phyloP scores from a whole-genome alignment of 192 early-diverging fungal species.

The Funneliformis geosporum region DNA sequence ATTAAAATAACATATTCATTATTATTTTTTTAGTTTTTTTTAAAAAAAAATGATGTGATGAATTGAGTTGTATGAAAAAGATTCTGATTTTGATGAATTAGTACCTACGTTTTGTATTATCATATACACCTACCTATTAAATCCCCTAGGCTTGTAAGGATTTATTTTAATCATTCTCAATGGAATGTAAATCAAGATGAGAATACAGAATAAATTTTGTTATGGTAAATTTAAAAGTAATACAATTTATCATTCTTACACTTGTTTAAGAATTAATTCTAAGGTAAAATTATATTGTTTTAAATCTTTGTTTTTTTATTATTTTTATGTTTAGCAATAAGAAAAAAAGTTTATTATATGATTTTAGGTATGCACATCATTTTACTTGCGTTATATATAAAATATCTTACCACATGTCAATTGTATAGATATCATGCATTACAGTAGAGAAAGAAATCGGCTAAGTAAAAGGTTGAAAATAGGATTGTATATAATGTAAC shows the following conservation, averaged over 20 bases:
- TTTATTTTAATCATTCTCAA: conserved; percentile 50
- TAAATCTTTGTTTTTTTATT: neutral
- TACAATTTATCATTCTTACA: conserved; percentile 68
- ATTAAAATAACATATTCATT: conserved; percentile 19
- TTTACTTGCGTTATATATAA: conserved; percentile 69
- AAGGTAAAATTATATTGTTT: conserved; percentile 54
- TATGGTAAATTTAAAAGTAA: conserved; percentile 64
- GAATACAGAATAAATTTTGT: conserved; percentile 46
- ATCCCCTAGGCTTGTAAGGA: conserved; percentile 51
- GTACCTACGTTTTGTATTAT: conserved; percentile 50
- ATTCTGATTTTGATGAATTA: conserved; percentile 37
- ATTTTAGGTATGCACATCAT: conserved; percentile 66
- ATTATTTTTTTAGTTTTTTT: neutral
- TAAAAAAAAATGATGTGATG: no score
- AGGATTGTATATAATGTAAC: neutral
- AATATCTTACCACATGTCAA: conserved; percentile 70
- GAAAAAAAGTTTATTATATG: conserved; percentile 4
- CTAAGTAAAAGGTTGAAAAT: neutral
- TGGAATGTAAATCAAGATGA: conserved; percentile 35
- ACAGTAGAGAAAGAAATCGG: conserved; percentile 1
- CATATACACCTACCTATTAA: conserved; percentile 54
- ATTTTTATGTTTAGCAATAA: neutral
- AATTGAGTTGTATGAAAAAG: conserved; percentile 39
- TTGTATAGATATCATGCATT: conserved; percentile 75
- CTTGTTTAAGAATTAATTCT: conserved; percentile 52